Evolutionary conservation across 176 grass and related monocot genomes (phyloP).

Genomic region (Raddia distichophylla): DNA sequence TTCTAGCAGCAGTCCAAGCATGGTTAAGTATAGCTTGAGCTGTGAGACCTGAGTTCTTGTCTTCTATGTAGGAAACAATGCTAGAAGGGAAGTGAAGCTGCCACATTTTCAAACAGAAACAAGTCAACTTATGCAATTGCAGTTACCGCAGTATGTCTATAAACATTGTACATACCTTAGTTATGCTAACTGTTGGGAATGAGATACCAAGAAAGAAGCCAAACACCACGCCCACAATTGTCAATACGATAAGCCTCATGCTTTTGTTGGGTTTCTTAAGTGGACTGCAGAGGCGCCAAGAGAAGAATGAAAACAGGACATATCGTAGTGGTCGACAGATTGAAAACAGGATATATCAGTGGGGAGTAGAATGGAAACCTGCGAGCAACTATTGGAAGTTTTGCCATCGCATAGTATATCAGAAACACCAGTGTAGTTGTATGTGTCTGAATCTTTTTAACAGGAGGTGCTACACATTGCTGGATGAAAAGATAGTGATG

Average conservation of each 20-base stretch:
- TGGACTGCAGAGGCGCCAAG: slow-evolving; percentile 25
- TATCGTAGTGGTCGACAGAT: not conserved
- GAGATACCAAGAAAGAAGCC: slow-evolving; percentile 82
- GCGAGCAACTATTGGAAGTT: slow-evolving; percentile 48
- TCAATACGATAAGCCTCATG: slow-evolving; percentile 67
- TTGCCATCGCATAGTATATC: slow-evolving; percentile 36
- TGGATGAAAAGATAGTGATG: slow-evolving; percentile 31
- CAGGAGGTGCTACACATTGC: slow-evolving; percentile 39
- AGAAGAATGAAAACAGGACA: not conserved
- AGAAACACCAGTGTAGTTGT: not conserved
- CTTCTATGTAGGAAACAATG: slow-evolving; percentile 64
- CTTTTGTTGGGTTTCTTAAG: slow-evolving; percentile 62
- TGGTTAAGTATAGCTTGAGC: slow-evolving; percentile 79
- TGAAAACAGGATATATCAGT: not conserved
- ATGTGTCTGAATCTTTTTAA: not conserved
- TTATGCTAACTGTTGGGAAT: slow-evolving; percentile 67
- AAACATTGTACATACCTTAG: slow-evolving; percentile 50
- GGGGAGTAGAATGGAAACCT: not conserved
- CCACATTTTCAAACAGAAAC: slow-evolving; percentile 22
- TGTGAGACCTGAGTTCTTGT: slow-evolving; percentile 66
- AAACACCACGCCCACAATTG: slow-evolving; percentile 55
- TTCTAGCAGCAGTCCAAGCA: slow-evolving; percentile 57
- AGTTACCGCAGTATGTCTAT: no score
- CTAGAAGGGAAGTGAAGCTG: slow-evolving; percentile 84
- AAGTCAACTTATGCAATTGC: not conserved